These are phyloP conservation scores for Plasmodium malariae DNA, from an alignment of 169 alveolate species.

Conservation along the genomic window DNA sequence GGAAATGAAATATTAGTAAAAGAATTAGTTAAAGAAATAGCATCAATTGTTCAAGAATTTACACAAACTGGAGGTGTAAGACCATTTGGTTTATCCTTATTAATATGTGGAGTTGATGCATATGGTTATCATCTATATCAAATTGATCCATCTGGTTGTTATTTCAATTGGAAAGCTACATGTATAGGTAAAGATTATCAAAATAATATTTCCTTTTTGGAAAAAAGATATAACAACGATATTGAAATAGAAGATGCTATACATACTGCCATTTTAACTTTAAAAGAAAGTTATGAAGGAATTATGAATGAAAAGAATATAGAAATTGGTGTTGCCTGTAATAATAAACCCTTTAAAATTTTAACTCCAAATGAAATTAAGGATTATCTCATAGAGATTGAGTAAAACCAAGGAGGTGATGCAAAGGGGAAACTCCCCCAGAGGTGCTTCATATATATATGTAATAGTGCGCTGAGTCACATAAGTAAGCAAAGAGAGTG, in stretches of 20 bases:
- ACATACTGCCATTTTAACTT: slow-evolving; percentile 94
- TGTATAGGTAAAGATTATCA: slow-evolving; percentile 98
- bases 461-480: too few relatives aligned
- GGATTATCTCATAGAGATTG: slow-evolving; percentile 95
- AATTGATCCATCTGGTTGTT: slow-evolving; percentile 99
- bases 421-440: too few relatives aligned
- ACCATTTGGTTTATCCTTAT: slow-evolving; percentile 98
- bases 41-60: slow-evolving; percentile 97
- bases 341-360: slow-evolving; percentile 90
- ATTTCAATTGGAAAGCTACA: slow-evolving; percentile 98
- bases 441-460: too few relatives aligned
- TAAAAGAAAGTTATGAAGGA: slow-evolving; percentile 97
- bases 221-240: slow-evolving; percentile 96
- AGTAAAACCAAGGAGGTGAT: slow-evolving; percentile 70
- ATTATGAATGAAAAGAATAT: slow-evolving; percentile 96
- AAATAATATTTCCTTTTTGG: slow-evolving; percentile 97
- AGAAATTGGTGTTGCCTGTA: slow-evolving; percentile 97
- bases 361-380: slow-evolving; percentile 91
- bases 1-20: slow-evolving; percentile 96
- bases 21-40: slow-evolving; percentile 95
- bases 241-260: slow-evolving; percentile 97
- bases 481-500: too few relatives aligned
- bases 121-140: slow-evolving; percentile 94
- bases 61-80: slow-evolving; percentile 99
- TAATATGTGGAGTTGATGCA: slow-evolving; percentile 88